phyloP scores from a whole-genome alignment of 2,329 filamentous ascomycete genomes.

The Grosmannia clavigera region DNA sequence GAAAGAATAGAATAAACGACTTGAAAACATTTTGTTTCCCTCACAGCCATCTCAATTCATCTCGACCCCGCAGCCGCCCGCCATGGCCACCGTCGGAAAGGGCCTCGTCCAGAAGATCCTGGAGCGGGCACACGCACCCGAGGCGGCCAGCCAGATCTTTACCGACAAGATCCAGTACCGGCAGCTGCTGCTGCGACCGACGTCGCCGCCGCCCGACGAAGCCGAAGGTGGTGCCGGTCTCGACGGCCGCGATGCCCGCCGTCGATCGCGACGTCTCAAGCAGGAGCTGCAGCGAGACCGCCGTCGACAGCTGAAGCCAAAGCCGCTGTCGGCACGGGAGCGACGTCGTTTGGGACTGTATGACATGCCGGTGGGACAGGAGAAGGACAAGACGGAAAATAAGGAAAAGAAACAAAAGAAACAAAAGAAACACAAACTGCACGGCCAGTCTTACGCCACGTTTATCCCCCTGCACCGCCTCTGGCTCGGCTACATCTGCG shows the following conservation, averaged over 20 bases:
- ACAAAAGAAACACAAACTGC: not conserved
- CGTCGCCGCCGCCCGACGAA: conserved; percentile 47
- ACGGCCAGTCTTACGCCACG: conserved; percentile 49
- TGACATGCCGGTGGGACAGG: conserved; percentile 41
- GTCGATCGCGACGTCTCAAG: conserved; percentile 36
- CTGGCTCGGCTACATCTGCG: conserved; percentile 77
- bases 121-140: conserved; percentile 63
- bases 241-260: conserved; percentile 45
- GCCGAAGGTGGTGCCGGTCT: conserved; percentile 48
- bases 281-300: conserved; percentile 29
- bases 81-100: conserved; percentile 23
- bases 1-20: not conserved
- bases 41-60: not conserved
- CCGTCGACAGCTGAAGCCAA: conserved; percentile 38
- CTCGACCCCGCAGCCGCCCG: not conserved
- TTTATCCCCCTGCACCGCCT: conserved; percentile 67
- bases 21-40: not conserved
- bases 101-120: conserved; percentile 44
- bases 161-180: conserved; percentile 73
- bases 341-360: conserved; percentile 64
- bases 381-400: conserved; percentile 20
- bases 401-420: not conserved
- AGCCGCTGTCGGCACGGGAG: conserved; percentile 66
- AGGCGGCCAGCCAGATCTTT: conserved; percentile 59
- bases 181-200: conserved; percentile 65